A percentile compares a stretch with the other conserved stretches of the same genome.
Conservation (phyloP, 495 filamentous ascomycete genomes). For the Xanthoparmelia taractica region DNA sequence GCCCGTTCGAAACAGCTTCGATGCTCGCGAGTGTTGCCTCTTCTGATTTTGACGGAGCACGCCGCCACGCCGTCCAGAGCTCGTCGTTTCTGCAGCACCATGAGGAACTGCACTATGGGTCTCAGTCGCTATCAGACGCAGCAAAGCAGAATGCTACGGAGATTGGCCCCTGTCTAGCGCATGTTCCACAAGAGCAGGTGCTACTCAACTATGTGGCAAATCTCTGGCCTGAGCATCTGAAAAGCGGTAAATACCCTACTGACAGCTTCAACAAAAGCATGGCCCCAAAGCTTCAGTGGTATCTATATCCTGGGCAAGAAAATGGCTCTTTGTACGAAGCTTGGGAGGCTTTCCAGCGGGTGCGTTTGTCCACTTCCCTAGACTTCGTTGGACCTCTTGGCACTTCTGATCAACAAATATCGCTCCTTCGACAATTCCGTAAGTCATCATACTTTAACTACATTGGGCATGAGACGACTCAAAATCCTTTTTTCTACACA, state of each 20-base stretch:
- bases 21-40: neutral
- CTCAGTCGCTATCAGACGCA: neutral
- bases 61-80: neutral
- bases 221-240: neutral
- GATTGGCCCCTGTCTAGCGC: neutral
- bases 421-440: neutral
- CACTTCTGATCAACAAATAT: neutral
- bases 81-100: neutral
- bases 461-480: neutral
- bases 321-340: neutral
- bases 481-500: neutral
- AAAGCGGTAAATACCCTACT: neutral
- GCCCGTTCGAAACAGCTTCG: neutral
- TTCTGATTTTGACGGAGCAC: neutral
- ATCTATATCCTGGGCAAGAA: neutral
- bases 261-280: neutral
- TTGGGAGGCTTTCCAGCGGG: neutral
- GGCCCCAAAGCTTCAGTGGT: neutral
- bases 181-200: neutral
- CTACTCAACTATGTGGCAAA: neutral
- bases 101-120: neutral
- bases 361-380: neutral
- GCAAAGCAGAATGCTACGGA: neutral
- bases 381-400: neutral
- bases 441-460: neutral